These are phyloP conservation scores for Solanum okadae DNA, from an alignment of 257 asterid genomes.

Conservation along the genomic window DNA sequence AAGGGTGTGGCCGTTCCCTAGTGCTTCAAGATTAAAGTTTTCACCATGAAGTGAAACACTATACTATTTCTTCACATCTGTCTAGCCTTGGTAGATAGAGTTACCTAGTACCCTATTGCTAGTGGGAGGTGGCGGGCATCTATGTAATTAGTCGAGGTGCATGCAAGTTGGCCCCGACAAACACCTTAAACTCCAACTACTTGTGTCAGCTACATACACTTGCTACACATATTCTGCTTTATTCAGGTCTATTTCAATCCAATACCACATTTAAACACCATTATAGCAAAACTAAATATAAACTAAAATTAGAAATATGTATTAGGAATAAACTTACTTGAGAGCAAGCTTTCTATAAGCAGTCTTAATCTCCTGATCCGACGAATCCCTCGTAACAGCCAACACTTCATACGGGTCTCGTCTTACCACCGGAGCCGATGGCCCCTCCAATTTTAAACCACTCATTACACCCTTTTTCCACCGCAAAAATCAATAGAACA, in stretches of 20 bases:
- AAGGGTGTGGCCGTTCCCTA: neutral
- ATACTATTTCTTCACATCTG: too few species aligned
- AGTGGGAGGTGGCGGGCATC: neutral
- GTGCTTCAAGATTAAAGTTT: neutral
- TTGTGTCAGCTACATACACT: neutral
- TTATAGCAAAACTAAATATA: neutral
- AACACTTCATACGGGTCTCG: constrained; percentile 97
- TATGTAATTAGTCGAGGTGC: neutral
- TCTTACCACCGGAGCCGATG: constrained; percentile 62
- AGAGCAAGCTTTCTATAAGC: constrained; percentile 98
- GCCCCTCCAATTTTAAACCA: constrained; percentile 65
- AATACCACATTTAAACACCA: neutral
- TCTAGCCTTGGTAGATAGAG: too few species aligned
- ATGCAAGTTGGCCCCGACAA: too few species aligned
- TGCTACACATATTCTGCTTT: neutral
- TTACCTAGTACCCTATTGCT: neutral
- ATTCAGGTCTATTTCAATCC: neutral
- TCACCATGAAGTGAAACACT: too few species aligned
- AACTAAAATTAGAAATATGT: neutral
- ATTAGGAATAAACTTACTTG: constrained; percentile 42
- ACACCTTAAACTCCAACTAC: neutral
- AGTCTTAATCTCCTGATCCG: constrained; percentile 96
- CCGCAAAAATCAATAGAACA: neutral
- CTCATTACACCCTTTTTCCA: constrained; percentile 34
- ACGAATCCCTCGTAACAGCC: constrained; percentile 69